Evolutionary conservation across 2,329 filamentous ascomycete genomes (phyloP), one percentile per base, ranked within the genome.

Genomic region (Fusarium poae): DNA sequence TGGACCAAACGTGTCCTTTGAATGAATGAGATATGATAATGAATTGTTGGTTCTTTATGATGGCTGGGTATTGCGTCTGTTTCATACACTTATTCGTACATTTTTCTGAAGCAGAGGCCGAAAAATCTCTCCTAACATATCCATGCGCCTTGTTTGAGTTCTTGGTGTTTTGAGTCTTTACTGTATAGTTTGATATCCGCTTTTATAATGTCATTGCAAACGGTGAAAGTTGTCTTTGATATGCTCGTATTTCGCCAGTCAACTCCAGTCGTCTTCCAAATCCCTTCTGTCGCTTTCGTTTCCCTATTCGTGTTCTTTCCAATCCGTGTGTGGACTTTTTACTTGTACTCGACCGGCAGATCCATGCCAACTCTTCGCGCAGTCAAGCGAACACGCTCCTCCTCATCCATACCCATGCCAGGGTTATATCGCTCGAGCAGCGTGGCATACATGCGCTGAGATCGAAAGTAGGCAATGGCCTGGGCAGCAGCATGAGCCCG

Each of bases 361-460:
- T 97, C 87, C 91, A 97, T 93, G 20, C 95, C 96, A 40, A 98
- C 94, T 77, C 92, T 88, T 80, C 93, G 84, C 11, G 96, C 96
- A 55, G 92, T 92, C 82, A 97, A 82, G 60, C 93, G 83, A 42
- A 97, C 89, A 64, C 92, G 86, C 82, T 98, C 94, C 80, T 97
- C 89, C 77, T 89, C 91, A 70, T 91, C 89, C 91, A 97, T 92
- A 71, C 88, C 88, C 89, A 97, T 93, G 20, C 94, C 94, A 0
- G 94, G 94, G 79, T 98, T 98, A 81, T 99, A 98, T 73, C 94
- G 86, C 81, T 97, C 94, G 37, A 98, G 79, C 43, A 98, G 82
- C 18, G 88, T 90, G 27, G 88, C 86, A 78, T 98, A 97, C 77
- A 88, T 88, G 53, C 94, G 85, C 83, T 99, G 96, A n/a, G 94